These are phyloP conservation scores for Pulveroboletus sp. DNA, from an alignment of 768 basidiomycete species.

Conservation along the genomic window DNA sequence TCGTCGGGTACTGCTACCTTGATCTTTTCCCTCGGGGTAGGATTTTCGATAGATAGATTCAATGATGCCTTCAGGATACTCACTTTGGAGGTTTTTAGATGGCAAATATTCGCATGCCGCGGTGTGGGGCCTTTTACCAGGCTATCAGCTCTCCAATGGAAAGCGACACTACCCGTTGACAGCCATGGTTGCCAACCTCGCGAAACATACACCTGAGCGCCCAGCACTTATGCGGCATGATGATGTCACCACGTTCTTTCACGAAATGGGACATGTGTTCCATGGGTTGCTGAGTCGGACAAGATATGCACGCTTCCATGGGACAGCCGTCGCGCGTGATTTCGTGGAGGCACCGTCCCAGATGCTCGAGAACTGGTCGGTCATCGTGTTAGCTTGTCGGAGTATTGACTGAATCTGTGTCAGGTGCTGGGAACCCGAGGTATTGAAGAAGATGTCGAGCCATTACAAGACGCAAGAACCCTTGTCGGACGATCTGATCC, in stretches of 20 bases:
- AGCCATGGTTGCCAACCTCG: slow-evolving; percentile 90
- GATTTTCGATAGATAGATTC: background rate
- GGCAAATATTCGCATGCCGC: slow-evolving; percentile 86
- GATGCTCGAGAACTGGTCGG: slow-evolving; percentile 88
- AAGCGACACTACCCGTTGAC: slow-evolving; percentile 69
- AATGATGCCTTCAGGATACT: background rate
- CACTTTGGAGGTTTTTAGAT: slow-evolving; percentile 40
- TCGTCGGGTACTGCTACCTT: slow-evolving; percentile 84
- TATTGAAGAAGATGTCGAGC: slow-evolving; percentile 71
- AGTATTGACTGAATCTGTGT: slow-evolving; percentile 1
- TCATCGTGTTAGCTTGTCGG: background rate
- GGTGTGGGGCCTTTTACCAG: slow-evolving; percentile 74
- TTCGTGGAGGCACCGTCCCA: slow-evolving; percentile 91
- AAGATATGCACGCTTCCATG: slow-evolving; percentile 76
- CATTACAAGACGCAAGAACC: slow-evolving; percentile 77
- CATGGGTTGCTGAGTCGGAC: slow-evolving; percentile 69
- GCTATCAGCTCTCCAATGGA: slow-evolving; percentile 56
- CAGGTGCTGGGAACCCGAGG: slow-evolving; percentile 81
- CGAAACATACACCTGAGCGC: slow-evolving; percentile 76
- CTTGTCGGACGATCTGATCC: slow-evolving; percentile 64
- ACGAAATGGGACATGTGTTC: slow-evolving; percentile 83
- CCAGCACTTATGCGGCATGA: slow-evolving; percentile 86
- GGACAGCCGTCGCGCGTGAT: slow-evolving; percentile 75
- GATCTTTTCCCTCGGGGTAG: slow-evolving; percentile 84
- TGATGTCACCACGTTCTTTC: slow-evolving; percentile 89